Conservation (phyloP, 306 rosid genomes). For the Trichosanthes truncata region DNA sequence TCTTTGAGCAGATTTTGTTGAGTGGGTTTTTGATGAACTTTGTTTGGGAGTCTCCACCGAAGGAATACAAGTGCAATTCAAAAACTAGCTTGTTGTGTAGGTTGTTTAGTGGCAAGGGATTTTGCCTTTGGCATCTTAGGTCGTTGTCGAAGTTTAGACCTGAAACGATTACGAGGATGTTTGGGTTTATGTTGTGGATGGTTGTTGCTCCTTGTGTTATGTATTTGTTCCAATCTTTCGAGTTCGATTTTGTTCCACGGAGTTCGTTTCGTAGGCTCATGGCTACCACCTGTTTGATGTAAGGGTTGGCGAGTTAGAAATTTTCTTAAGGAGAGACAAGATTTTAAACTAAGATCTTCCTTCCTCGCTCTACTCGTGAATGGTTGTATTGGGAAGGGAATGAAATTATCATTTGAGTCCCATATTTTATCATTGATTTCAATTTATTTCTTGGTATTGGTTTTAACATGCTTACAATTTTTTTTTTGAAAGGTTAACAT, state of each 20-base stretch:
- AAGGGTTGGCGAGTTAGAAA: too few relatives aligned
- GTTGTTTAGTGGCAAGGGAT: constrained; percentile 9
- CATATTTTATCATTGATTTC: too few relatives aligned
- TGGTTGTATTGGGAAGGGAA: too few relatives aligned
- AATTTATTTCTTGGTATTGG: too few relatives aligned
- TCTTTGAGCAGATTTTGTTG: constrained; percentile 29
- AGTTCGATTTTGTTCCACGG: constrained; percentile 23
- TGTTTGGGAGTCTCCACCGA: constrained; percentile 3
- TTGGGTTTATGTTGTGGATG: constrained; percentile 22
- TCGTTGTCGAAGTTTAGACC: constrained; percentile 31
- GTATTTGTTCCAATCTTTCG: constrained; percentile 31
- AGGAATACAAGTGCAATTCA: constrained; percentile 37
- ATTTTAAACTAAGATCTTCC: too few relatives aligned
- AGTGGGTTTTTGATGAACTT: constrained; percentile 23
- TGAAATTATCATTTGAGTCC: too few relatives aligned
- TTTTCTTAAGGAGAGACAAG: too few relatives aligned
- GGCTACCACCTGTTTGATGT: constrained; percentile 19
- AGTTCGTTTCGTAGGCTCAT: constrained; percentile 38
- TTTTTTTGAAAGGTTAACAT: too few relatives aligned
- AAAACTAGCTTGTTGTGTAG: constrained; percentile 29
- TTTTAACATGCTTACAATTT: too few relatives aligned
- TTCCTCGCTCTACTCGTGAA: too few relatives aligned
- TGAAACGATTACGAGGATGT: constrained; percentile 23
- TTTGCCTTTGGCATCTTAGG: constrained; percentile 20
- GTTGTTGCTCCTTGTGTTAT: constrained; percentile 27